Evolutionary conservation across 805 yeast genomes (phyloP).

Genomic region (Kluyveromyces lactis): DNA sequence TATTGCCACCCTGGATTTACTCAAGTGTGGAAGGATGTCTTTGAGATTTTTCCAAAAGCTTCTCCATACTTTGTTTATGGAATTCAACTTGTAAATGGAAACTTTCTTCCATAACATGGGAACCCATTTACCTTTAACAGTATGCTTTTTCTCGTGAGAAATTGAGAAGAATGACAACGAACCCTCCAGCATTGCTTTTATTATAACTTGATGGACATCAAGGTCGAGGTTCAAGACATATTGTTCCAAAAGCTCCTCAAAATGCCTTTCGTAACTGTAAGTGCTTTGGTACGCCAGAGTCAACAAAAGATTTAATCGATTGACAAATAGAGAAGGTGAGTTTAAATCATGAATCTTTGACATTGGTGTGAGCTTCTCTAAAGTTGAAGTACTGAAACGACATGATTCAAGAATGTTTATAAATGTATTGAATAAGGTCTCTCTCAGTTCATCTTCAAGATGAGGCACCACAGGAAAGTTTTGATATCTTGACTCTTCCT

Average conservation of each 20-base stretch:
- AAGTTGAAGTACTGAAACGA: constrained; percentile 9
- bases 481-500: constrained; percentile 12
- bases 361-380: constrained; percentile 25
- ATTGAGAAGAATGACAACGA: constrained; percentile 7
- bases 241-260: constrained; percentile 17
- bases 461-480: constrained; percentile 1
- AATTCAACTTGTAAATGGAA: not conserved
- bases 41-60: constrained; percentile 9
- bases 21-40: constrained; percentile 2
- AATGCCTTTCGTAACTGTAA: constrained; percentile 16
- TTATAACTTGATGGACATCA: not conserved
- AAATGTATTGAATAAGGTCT: constrained; percentile 17
- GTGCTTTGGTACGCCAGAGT: constrained; percentile 15
- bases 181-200: constrained; percentile 9
- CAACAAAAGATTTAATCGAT: constrained; percentile 22
- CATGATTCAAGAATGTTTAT: constrained; percentile 12
- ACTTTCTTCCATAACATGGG: constrained; percentile 3
- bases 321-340: constrained; percentile 16
- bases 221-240: constrained; percentile 6
- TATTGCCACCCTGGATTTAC: constrained; percentile 6
- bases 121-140: constrained; percentile 11
- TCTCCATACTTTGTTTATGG: constrained; percentile 2
- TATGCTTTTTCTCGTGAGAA: constrained; percentile 8
- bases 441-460: not conserved
- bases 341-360: constrained; percentile 17